Conservation (phyloP, 305 asterid species). For the Fraxinus xanthoxyloides region DNA sequence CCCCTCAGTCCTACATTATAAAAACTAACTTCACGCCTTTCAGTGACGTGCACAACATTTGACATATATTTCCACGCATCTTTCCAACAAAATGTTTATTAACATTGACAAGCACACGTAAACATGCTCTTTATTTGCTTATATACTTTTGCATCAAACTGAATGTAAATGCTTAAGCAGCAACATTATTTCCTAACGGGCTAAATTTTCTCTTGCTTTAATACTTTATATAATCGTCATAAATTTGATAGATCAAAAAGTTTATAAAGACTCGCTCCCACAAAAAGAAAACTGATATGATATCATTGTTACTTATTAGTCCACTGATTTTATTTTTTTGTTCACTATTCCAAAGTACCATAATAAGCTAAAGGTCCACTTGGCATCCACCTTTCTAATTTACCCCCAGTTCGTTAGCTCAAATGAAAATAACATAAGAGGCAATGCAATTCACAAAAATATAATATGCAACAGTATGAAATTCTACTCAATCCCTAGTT, state of each 20-base stretch:
- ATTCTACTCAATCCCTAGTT: background rate
- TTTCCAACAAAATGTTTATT: background rate
- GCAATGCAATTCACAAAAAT: background rate
- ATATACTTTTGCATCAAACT: background rate
- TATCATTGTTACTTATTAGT: background rate
- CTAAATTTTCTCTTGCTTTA: background rate
- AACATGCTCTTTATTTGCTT: background rate
- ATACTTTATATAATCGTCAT: background rate
- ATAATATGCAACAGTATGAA: background rate
- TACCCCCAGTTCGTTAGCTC: background rate
- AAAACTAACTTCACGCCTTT: background rate
- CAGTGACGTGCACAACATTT: background rate
- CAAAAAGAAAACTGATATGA: background rate
- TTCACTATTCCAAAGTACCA: background rate
- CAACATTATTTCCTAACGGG: background rate
- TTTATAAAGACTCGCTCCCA: background rate
- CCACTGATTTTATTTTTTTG: background rate
- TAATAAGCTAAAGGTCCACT: background rate
- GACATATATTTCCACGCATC: background rate
- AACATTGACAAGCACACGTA: background rate
- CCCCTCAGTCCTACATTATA: background rate
- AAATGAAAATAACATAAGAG: background rate
- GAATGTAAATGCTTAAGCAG: background rate
- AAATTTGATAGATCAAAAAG: background rate
- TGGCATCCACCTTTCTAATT: background rate